phyloP scores from a whole-genome alignment of 2,329 filamentous ascomycete species.

The Emergomyces pasteurianus region DNA sequence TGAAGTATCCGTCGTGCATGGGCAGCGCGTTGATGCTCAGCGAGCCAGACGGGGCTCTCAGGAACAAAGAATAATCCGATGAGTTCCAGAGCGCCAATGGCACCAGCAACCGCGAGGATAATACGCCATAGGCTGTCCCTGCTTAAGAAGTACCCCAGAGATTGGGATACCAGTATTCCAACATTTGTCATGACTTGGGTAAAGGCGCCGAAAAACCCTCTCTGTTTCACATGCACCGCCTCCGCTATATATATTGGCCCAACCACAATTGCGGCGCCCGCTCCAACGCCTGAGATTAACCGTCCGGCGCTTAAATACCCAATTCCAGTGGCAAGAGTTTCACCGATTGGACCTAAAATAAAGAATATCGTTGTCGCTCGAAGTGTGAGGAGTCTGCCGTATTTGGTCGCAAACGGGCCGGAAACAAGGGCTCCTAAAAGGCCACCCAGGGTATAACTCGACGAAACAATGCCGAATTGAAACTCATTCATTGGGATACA shows the following conservation, averaged over 20 bases:
- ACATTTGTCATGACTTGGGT: slow-evolving; percentile 92
- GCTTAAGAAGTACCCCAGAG: slow-evolving; percentile 78
- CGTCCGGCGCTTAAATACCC: slow-evolving; percentile 59
- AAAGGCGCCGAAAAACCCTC: slow-evolving; percentile 66
- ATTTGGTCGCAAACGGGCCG: slow-evolving; percentile 64
- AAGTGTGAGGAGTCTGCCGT: slow-evolving; percentile 67
- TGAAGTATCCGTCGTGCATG: slow-evolving; percentile 58
- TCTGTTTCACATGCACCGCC: slow-evolving; percentile 60
- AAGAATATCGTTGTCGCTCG: slow-evolving; percentile 67
- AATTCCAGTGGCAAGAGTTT: slow-evolving; percentile 59
- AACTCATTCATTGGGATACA: slow-evolving; percentile 81
- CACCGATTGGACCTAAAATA: slow-evolving; percentile 59
- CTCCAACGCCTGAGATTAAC: slow-evolving; percentile 68
- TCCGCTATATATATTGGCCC: slow-evolving; percentile 93
- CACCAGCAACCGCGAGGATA: slow-evolving; percentile 62
- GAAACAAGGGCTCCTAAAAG: slow-evolving; percentile 69
- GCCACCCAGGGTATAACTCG: slow-evolving; percentile 83
- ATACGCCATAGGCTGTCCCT: slow-evolving; percentile 68
- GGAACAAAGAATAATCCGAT: slow-evolving; percentile 63
- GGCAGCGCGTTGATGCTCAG: slow-evolving; percentile 48
- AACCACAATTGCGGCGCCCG: slow-evolving; percentile 81
- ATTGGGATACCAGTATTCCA: slow-evolving; percentile 74
- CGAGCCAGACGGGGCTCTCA: slow-evolving; percentile 82
- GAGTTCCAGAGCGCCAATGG: slow-evolving; percentile 55
- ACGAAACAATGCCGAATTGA: slow-evolving; percentile 75